Base-by-base conservation (phyloP, 331 rosid species). In the Erythrophleum ivorense region DNA sequence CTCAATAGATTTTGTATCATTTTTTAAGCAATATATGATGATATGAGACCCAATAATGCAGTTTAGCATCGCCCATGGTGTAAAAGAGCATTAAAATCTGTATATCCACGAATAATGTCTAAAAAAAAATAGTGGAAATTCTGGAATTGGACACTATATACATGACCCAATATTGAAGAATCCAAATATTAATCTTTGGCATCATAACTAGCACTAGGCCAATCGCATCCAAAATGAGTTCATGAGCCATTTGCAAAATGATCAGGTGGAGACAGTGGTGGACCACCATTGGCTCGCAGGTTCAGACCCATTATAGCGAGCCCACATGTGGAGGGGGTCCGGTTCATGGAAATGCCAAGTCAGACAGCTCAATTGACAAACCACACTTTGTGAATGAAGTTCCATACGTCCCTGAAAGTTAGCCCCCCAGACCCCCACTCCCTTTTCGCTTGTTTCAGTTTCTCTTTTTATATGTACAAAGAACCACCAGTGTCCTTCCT, bases 291-390 rank as follows among this genome's bases (percentile, higher is more conserved):
- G n/a, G 38, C 24, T 36, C 40, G 55, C 40, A 46, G 58, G 60
- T 43, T 73, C 40, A 7, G 79, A 65, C 75, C 50, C 6, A 24
- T 40, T 7, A 24, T 24, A 18, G 29, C 19, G 63, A n/a, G 12
- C 74, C 75, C 54, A 65, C 54, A 50, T 50, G 64, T 33, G 24
- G 19, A 50, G 9, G 68, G 80, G 84, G 60, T 41, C 84, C 59
- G 36, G 67, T 54, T 73, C 69, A 38, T 70, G 40, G 36, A 58
- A 24, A 41, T 68, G 71, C 4, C 69, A 33, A 14, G 19, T 14
- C 6, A 53, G 21, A 63, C 69, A 63, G 69, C 21, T 33, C 69
- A 63, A 63, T 33, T 1, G 45, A 62, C 68, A 31, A 62, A 62
- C n/a, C 68, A 31, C 31, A 62, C 45, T 14, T 34, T 33, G 11